These are phyloP conservation scores for Bremia lactucae DNA, from an alignment of 352 stramenopile genomes.

Conservation along the genomic window DNA sequence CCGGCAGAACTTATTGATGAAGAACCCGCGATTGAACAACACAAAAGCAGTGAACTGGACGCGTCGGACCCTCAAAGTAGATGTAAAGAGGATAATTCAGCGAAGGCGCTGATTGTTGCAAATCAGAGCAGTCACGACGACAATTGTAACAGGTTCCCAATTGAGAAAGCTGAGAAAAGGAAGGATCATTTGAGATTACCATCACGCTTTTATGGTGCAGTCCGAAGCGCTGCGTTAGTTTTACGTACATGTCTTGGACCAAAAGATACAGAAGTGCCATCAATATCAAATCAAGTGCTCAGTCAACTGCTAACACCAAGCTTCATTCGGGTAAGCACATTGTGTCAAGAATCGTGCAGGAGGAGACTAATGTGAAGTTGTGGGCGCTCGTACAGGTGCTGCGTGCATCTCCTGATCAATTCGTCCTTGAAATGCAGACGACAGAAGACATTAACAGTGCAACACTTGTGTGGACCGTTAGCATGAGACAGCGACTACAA, in stretches of 20 bases:
- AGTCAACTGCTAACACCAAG: conserved; percentile 73
- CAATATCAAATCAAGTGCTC: conserved; percentile 41
- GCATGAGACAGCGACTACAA: conserved; percentile 50
- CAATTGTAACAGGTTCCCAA: conserved; percentile 4
- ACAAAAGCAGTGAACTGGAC: conserved; percentile 20
- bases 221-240: conserved; percentile 46
- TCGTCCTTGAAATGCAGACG: conserved; percentile 50
- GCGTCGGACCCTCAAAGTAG: conserved; percentile 8
- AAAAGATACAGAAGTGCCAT: conserved; percentile 8
- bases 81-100: conserved; percentile 5
- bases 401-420: conserved; percentile 42
- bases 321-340: conserved; percentile 45
- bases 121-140: not conserved
- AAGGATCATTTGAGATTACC: conserved; percentile 16
- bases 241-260: conserved; percentile 46
- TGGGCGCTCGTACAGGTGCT: conserved; percentile 34
- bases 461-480: conserved; percentile 65
- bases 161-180: not conserved
- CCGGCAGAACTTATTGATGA: conserved; percentile 26
- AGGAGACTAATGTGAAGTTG: conserved; percentile 1
- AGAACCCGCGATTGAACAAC: conserved; percentile 3
- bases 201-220: conserved; percentile 37
- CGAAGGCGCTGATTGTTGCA: conserved; percentile 1
- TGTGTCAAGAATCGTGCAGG: not conserved
- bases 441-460: conserved; percentile 49